A percentile compares a stretch with the other conserved stretches of the same genome.
Evolutionary conservation across 306 rosid genomes (phyloP).

Genomic region (Pueraria montana): DNA sequence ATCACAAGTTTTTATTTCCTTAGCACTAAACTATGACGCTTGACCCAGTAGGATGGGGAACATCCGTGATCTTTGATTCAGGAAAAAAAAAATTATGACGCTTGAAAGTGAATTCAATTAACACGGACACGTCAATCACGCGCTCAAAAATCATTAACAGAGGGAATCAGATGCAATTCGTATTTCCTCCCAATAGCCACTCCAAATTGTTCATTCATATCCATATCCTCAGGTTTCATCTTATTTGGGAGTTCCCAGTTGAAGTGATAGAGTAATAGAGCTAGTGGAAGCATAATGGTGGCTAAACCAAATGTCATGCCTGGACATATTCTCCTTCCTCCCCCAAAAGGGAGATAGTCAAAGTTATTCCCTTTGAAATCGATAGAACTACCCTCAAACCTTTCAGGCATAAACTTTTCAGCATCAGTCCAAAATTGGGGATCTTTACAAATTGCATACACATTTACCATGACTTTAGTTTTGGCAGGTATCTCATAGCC

Average conservation of each 20-base stretch:
- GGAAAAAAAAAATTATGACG: too few species aligned
- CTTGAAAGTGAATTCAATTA: too few species aligned
- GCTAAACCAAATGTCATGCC: conserved; percentile 12
- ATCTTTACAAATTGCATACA: background rate
- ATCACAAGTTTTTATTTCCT: too few species aligned
- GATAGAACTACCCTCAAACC: conserved; percentile 6
- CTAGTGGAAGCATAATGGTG: background rate
- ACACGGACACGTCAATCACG: background rate
- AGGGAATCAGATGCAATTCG: background rate
- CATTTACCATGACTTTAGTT: background rate
- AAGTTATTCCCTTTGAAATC: too few species aligned
- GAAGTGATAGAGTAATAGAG: conserved; percentile 5
- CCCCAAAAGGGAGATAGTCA: background rate
- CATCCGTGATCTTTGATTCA: too few species aligned
- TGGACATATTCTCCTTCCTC: background rate
- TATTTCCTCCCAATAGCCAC: background rate
- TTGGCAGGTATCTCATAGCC: background rate
- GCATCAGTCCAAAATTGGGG: conserved; percentile 25
- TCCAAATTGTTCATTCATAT: background rate
- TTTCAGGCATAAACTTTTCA: conserved; percentile 26
- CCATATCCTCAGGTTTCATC: conserved; percentile 5
- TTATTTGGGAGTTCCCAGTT: conserved; percentile 19
- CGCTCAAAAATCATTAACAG: background rate
- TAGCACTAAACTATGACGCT: too few species aligned
- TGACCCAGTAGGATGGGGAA: too few species aligned